These are phyloP conservation scores for Kazachstania kunashirensis DNA, from an alignment of 805 yeast species.

Conservation along the genomic window DNA sequence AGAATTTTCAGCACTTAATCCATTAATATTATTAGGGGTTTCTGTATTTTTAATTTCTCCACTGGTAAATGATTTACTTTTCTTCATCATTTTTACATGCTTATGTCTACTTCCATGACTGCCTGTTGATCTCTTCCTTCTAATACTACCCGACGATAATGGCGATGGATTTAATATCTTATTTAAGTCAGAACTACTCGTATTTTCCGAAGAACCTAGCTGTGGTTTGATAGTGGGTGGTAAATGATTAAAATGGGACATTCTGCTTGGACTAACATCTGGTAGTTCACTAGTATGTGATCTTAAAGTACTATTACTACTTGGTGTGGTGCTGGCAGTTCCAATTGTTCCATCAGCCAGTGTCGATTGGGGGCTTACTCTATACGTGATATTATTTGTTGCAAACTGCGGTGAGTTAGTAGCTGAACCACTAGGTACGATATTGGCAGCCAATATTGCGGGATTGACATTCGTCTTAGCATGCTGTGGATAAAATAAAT, in stretches of 20 bases:
- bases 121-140: slow-evolving; percentile 7
- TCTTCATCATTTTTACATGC: slow-evolving; percentile 5
- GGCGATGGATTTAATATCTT: slow-evolving; percentile 35
- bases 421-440: not conserved
- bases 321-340: slow-evolving; percentile 2
- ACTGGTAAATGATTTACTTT: not conserved
- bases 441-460: not conserved
- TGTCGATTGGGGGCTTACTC: not conserved
- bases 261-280: slow-evolving; percentile 48
- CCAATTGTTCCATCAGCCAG: not conserved
- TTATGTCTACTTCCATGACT: not conserved
- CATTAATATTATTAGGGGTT: not conserved
- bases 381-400: not conserved
- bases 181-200: slow-evolving; percentile 37
- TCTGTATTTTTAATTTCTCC: not conserved
- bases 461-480: not conserved
- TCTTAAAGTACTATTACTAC: slow-evolving; percentile 12
- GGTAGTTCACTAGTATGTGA: slow-evolving; percentile 20
- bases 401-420: not conserved
- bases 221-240: slow-evolving; percentile 71
- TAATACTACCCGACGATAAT: slow-evolving; percentile 3
- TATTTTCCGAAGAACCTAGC: slow-evolving; percentile 47
- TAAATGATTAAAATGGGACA: slow-evolving; percentile 63
- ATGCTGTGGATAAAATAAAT: slow-evolving; percentile 1
- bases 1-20: not conserved